Evolutionary conservation across 2,329 filamentous ascomycete species (phyloP).

Genomic region (Xylaria hypoxylon): DNA sequence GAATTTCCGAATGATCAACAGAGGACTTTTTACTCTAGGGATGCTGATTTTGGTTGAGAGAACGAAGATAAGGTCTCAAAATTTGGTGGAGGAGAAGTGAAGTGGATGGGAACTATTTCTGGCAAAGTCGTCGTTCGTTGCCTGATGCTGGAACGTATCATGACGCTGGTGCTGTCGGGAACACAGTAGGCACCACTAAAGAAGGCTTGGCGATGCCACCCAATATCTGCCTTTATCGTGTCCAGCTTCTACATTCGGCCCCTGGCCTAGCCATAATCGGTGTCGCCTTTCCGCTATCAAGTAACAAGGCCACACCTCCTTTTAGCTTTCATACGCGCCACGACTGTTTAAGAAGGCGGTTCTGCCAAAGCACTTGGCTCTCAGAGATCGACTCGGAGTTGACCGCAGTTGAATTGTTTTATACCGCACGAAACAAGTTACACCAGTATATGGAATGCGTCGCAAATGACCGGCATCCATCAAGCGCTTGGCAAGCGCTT

Average conservation of each 20-base stretch:
- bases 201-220: constrained; percentile 37
- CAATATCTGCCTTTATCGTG: constrained; percentile 13
- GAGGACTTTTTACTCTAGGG: not conserved
- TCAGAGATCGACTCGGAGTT: constrained; percentile 22
- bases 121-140: constrained; percentile 4
- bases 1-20: not conserved
- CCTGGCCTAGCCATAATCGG: constrained; percentile 4
- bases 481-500: constrained; percentile 20
- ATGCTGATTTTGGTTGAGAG: constrained; percentile 1
- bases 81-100: not conserved
- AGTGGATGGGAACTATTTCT: constrained; percentile 7
- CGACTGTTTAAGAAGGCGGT: constrained; percentile 30
- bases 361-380: constrained; percentile 23
- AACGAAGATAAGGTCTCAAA: not conserved
- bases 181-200: constrained; percentile 29
- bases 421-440: not conserved
- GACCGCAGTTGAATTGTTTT: not conserved
- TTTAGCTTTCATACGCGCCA: constrained; percentile 20
- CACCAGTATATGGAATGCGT: not conserved
- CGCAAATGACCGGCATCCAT: constrained; percentile 12
- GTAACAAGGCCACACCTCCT: constrained; percentile 9
- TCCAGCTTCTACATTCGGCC: constrained; percentile 35
- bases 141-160: constrained; percentile 21
- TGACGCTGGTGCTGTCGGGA: constrained; percentile 16
- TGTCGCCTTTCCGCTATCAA: constrained; percentile 18